These are phyloP conservation scores for Thozetella sp. DNA, from an alignment of 495 filamentous ascomycete genomes.

Conservation along the genomic window DNA sequence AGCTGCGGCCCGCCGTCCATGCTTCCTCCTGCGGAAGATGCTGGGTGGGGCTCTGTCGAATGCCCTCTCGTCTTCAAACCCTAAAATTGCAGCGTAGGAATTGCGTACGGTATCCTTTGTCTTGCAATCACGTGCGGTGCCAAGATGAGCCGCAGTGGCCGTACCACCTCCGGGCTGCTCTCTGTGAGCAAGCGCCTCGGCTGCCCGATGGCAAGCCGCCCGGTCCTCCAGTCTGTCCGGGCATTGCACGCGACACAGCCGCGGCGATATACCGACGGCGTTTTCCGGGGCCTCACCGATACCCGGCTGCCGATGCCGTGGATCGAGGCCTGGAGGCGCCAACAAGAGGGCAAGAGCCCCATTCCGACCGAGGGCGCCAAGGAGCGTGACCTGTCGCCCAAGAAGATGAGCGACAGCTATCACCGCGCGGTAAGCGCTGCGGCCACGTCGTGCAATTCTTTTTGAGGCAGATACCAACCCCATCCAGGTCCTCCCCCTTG, in stretches of 20 bases:
- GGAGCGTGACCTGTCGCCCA: conserved; percentile 31
- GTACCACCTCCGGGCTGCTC: no score
- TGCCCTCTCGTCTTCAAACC: no score
- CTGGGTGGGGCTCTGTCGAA: no score
- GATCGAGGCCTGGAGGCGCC: conserved; percentile 27
- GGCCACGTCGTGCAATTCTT: not conserved
- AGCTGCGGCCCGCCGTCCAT: no score
- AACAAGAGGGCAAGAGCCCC: conserved; percentile 19
- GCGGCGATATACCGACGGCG: conserved; percentile 14
- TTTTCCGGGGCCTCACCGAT: conserved; percentile 15
- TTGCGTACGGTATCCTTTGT: no score
- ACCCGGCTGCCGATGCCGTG: conserved; percentile 14
- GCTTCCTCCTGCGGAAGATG: no score
- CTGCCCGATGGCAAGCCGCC: no score
- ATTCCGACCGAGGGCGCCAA: conserved; percentile 9
- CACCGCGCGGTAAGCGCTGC: conserved; percentile 30
- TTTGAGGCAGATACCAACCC: not conserved
- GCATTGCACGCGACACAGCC: not conserved
- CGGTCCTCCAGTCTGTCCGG: no score
- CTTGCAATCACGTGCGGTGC: no score
- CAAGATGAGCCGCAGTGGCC: no score
- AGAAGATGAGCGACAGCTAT: conserved; percentile 43
- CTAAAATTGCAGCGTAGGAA: no score
- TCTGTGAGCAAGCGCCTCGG: no score
- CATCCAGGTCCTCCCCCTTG: conserved; percentile 33